These are phyloP conservation scores for Geoglossum cookeanum DNA, from an alignment of 2,329 filamentous ascomycete genomes.

Conservation along the genomic window DNA sequence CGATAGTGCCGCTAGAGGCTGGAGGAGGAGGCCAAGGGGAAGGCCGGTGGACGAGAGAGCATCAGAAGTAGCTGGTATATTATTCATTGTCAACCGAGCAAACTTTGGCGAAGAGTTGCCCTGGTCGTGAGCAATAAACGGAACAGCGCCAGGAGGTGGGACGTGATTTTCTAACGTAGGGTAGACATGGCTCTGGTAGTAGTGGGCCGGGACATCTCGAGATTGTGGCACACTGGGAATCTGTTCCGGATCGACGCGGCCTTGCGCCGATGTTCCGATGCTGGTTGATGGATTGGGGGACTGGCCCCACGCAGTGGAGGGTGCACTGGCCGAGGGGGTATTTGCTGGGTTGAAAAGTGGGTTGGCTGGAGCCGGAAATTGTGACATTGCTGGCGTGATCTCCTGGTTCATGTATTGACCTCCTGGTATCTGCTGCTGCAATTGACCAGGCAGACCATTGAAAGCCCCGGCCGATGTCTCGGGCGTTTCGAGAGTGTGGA, in stretches of 20 bases:
- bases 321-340: constrained; percentile 11
- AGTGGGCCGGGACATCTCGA: constrained; percentile 62
- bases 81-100: constrained; percentile 79
- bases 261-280: constrained; percentile 36
- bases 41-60: constrained; percentile 62
- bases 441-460: constrained; percentile 43
- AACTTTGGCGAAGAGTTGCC: constrained; percentile 94
- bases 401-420: background rate
- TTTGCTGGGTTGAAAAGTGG: constrained; percentile 29
- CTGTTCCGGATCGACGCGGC: constrained; percentile 72
- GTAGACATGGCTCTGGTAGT: constrained; percentile 76
- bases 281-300: constrained; percentile 13
- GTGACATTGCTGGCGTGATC: constrained; percentile 28
- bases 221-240: constrained; percentile 79
- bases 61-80: constrained; percentile 68
- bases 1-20: constrained; percentile 69
- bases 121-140: constrained; percentile 88
- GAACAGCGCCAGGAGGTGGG: constrained; percentile 70
- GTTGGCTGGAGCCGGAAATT: constrained; percentile 42
- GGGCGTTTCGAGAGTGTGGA: constrained; percentile 65
- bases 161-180: constrained; percentile 90
- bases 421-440: constrained; percentile 16
- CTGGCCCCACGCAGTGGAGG: constrained; percentile 6
- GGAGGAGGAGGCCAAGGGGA: constrained; percentile 71
- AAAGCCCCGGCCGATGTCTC: constrained; percentile 48